Conservation (phyloP, 805 yeast genomes). For the Barnettozyma vustinii region DNA sequence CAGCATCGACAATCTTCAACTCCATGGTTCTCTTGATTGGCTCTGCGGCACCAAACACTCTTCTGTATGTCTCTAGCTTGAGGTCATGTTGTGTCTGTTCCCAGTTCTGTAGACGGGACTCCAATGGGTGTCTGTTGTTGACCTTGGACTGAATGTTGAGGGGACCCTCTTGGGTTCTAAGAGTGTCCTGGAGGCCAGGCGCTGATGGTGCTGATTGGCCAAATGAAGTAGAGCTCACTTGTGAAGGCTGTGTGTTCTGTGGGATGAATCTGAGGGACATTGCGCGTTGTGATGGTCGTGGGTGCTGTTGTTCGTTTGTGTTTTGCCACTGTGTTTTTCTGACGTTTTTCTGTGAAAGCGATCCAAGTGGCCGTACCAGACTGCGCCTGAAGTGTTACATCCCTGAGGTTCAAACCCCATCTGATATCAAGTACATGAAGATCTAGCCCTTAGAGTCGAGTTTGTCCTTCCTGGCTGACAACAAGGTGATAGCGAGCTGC, state of each 20-base stretch:
- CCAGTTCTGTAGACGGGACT: slow-evolving; percentile 72
- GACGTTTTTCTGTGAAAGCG: too few relatives aligned
- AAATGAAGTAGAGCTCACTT: slow-evolving; percentile 45
- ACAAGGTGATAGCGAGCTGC: slow-evolving; percentile 49
- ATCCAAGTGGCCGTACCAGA: too few relatives aligned
- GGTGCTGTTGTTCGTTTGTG: too few relatives aligned
- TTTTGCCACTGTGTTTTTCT: too few relatives aligned
- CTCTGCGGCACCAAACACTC: slow-evolving; percentile 87
- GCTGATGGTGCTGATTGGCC: slow-evolving; percentile 55
- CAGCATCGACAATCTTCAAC: slow-evolving; percentile 64
- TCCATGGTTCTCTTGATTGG: slow-evolving; percentile 94
- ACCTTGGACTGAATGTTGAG: slow-evolving; percentile 47
- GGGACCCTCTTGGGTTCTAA: slow-evolving; percentile 62
- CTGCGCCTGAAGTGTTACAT: too few relatives aligned
- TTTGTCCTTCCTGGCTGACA: slow-evolving; percentile 76
- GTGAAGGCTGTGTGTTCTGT: slow-evolving; percentile 35
- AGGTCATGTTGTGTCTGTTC: slow-evolving; percentile 66
- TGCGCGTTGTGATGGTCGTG: not conserved
- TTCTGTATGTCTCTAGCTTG: slow-evolving; percentile 71
- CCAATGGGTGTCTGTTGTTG: slow-evolving; percentile 83
- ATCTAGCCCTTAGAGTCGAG: too few relatives aligned
- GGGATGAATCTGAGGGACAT: slow-evolving; percentile 48
- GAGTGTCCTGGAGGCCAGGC: slow-evolving; percentile 64
- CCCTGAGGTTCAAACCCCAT: too few relatives aligned
- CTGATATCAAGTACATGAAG: too few relatives aligned